These are phyloP conservation scores for Xylona heveae DNA, from an alignment of 495 filamentous ascomycete genomes.

Conservation along the genomic window DNA sequence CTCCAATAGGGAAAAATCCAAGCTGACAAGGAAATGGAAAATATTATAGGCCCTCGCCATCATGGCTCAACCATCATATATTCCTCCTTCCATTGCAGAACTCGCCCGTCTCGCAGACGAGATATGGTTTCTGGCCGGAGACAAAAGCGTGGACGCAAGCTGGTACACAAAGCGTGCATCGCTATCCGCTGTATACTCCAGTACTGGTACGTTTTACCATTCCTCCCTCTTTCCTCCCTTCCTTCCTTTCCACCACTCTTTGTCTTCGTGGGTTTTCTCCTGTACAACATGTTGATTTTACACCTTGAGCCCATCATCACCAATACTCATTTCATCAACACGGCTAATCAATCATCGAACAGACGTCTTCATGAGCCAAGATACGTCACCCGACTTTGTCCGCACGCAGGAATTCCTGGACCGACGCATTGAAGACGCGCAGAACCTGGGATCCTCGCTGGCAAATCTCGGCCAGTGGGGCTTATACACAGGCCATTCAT, in stretches of 20 bases:
- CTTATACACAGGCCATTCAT: slow-evolving; percentile 49
- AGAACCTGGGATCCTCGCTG: slow-evolving; percentile 32
- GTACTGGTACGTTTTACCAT: slow-evolving; percentile 17
- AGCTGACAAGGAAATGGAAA: not conserved
- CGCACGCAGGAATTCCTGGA: slow-evolving; percentile 67
- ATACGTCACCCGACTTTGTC: slow-evolving; percentile 36
- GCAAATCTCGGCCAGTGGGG: slow-evolving; percentile 45
- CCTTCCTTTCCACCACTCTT: not conserved
- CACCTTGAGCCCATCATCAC: too few relatives aligned
- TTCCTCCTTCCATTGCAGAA: slow-evolving; percentile 59
- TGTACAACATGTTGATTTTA: too few relatives aligned
- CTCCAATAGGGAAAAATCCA: not conserved
- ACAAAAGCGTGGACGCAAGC: slow-evolving; percentile 52
- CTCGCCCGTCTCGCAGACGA: slow-evolving; percentile 67
- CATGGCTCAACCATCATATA: slow-evolving; percentile 59
- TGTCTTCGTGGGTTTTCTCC: too few relatives aligned
- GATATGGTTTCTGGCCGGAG: slow-evolving; percentile 68
- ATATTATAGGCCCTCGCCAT: slow-evolving; percentile 53
- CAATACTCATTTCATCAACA: too few relatives aligned
- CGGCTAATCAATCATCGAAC: too few relatives aligned
- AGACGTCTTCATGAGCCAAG: slow-evolving; percentile 87
- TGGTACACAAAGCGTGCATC: slow-evolving; percentile 85
- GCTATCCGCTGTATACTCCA: slow-evolving; percentile 62
- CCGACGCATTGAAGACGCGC: slow-evolving; percentile 49
- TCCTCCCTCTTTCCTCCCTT: not conserved